Base-by-base conservation (phyloP, 1,139 yeast species). In the Yamadazyma membranifaciens region DNA sequence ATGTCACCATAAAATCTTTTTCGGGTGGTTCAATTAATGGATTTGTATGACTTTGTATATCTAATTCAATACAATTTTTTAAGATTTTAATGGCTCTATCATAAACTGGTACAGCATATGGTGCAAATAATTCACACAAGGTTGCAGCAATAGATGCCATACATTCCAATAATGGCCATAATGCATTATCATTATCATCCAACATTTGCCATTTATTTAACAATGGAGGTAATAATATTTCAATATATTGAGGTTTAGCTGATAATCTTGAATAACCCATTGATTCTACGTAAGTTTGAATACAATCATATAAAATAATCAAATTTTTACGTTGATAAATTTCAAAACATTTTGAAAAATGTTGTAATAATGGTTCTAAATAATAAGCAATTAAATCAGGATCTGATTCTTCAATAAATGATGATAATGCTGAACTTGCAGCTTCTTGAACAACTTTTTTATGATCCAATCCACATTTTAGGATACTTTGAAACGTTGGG, bases 401-500 rank as follows among this genome's bases (percentile, higher is more conserved):
- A 44, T 87, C 89, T 15, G 94, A 75, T 45, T 76, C 81, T 57
- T 91, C 97, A 37, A 91, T 80, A 46, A 89, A 84, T 39, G 83
- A 81, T 1, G 96, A 83, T 39, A 92, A 75, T 9, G 96, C 87
- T 33, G 91, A 80, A 54, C 96, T 87, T 1, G 96, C 97, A 38
- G 96, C 85, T 56, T 89, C 95, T 65, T 92, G 98, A 12, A 92
- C 98, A 46, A 86, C 87, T 57, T 91, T 91, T 65, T 88, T 88
- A 42, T 71, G 73, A 60, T 92, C 98, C 50, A 88, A 67, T 27
- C 87, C 81, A 60, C 94, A 84, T 39, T 64, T 67, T 55, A 92
- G 73, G 37, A 91, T 75, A 2, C 95, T 80, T 54, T 85, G 82
- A 48, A 92, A 73, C 0, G 94, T 87, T 3, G 95, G 94, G 43